A percentile compares a stretch with the other conserved stretches of the same genome.
These are phyloP conservation scores for Pichia cactophila DNA, from an alignment of 1,139 yeast species.

Conservation along the genomic window DNA sequence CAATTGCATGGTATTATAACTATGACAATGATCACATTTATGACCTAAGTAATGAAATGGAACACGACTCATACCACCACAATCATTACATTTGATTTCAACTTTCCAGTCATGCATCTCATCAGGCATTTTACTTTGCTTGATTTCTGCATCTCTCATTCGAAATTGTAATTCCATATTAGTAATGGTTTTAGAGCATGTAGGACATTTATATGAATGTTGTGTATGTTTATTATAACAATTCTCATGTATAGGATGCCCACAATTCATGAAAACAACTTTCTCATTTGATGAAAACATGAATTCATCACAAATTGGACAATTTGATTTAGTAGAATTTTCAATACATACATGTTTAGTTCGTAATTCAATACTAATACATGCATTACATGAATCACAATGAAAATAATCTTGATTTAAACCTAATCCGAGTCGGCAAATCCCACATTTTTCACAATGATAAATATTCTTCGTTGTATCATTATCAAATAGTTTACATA, in stretches of 20 bases:
- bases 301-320: conserved; percentile 90
- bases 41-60: conserved; percentile 79
- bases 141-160: conserved; percentile 75
- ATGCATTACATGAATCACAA: conserved; percentile 84
- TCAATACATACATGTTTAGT: conserved; percentile 78
- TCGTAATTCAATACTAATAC: conserved; percentile 72
- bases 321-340: conserved; percentile 81
- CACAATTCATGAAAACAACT: conserved; percentile 90
- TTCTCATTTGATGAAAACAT: conserved; percentile 80
- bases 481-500: conserved; percentile 78
- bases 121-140: conserved; percentile 66
- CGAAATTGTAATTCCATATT: conserved; percentile 88
- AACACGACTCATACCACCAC: conserved; percentile 74
- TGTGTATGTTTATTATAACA: conserved; percentile 77
- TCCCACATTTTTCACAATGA: conserved; percentile 90
- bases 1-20: conserved; percentile 76
- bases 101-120: conserved; percentile 76
- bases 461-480: conserved; percentile 75
- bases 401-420: conserved; percentile 85
- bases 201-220: conserved; percentile 84
- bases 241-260: conserved; percentile 83
- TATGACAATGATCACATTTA: conserved; percentile 77
- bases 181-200: conserved; percentile 74
- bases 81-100: conserved; percentile 78
- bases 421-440: conserved; percentile 85